Base-by-base conservation (phyloP, 2,329 filamentous ascomycete genomes). In the Trichoderma sp. region DNA sequence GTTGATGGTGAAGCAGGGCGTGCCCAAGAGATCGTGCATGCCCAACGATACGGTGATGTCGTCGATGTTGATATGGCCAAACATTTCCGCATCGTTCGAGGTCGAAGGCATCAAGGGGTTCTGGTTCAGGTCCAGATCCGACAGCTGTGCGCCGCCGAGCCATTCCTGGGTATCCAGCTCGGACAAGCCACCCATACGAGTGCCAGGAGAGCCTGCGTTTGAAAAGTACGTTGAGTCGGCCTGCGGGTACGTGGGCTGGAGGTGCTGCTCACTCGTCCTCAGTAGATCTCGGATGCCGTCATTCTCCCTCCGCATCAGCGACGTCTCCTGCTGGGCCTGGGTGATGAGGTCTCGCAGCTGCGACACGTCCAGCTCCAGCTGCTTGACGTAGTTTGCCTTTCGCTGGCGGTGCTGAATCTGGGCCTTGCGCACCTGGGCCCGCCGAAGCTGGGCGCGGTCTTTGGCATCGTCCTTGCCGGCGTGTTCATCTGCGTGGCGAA, bases 331-430 rank as follows among this genome's bases (percentile, higher is more conserved):
- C 73, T 84, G 80, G 0, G 79, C 76, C 18, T 75, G 75, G 49
- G 81, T 77, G 69, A 87, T 83, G 71, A 83, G 75, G 61, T 84
- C 81, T 14, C 85, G 81, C 67, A 85, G 79, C 70, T 79, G 78
- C 16, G 80, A 78, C 21, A 85, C 77, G 72, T 87, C 84, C 70
- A 82, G 77, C 78, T 87, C 85, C 34, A 87, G 82, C 77, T 86
- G 79, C 73, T 82, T 83, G 71, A 84, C 80, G 74, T 87, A 86
- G 74, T 86, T 83, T 61, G 83, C 84, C 73, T 87, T 87, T 73
- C 85, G 83, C 75, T 85, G 82, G 18, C 85, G 84, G 72, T 87
- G 85, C 74, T 86, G 82, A 46, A 83, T 81, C 79, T 87, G 85
- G 2, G 85, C 85, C 26, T 79, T 81, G 3, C 85, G 78, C 63